These are phyloP conservation scores for Crataegus laevigata DNA, from an alignment of 306 rosid genomes.

Conservation along the genomic window DNA sequence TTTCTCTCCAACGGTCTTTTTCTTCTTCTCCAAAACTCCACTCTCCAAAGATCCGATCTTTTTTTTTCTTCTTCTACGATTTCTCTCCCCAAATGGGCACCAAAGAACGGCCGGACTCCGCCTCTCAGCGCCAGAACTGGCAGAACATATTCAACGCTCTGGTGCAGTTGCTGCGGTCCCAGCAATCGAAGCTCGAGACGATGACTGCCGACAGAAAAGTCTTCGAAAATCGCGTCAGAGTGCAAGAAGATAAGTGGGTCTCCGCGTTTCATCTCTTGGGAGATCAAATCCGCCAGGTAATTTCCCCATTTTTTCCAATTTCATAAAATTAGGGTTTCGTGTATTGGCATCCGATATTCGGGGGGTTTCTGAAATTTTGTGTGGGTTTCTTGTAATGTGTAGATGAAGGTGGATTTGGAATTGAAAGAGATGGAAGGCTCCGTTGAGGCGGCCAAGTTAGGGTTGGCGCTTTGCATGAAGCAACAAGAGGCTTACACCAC, in stretches of 20 bases:
- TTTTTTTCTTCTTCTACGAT: background rate
- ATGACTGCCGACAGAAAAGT: constrained; percentile 41
- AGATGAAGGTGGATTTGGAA: constrained; percentile 42
- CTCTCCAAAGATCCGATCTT: constrained; percentile 5
- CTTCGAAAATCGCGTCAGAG: constrained; percentile 43
- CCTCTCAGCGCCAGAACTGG: constrained; percentile 48
- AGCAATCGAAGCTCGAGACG: constrained; percentile 59
- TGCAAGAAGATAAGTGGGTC: constrained; percentile 56
- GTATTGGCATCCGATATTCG: background rate
- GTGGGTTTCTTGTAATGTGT: constrained; percentile 9
- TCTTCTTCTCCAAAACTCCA: background rate
- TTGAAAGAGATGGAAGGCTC: constrained; percentile 37
- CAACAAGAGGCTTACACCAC: constrained; percentile 33
- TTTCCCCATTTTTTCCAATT: background rate
- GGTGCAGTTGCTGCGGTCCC: constrained; percentile 43
- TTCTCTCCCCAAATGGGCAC: constrained; percentile 27
- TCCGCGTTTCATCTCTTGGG: constrained; percentile 38
- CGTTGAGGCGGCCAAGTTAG: constrained; percentile 40
- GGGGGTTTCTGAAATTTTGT: background rate
- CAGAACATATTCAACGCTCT: constrained; percentile 38
- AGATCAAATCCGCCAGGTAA: constrained; percentile 47
- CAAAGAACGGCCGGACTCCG: constrained; percentile 8
- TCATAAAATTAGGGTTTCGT: constrained; percentile 23
- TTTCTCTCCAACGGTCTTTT: constrained; percentile 4
- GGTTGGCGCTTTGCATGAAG: constrained; percentile 42